Evolutionary conservation across 371 early-diverging fungal species (phyloP).

Genomic region (Polyrhizophydium stewartii): DNA sequence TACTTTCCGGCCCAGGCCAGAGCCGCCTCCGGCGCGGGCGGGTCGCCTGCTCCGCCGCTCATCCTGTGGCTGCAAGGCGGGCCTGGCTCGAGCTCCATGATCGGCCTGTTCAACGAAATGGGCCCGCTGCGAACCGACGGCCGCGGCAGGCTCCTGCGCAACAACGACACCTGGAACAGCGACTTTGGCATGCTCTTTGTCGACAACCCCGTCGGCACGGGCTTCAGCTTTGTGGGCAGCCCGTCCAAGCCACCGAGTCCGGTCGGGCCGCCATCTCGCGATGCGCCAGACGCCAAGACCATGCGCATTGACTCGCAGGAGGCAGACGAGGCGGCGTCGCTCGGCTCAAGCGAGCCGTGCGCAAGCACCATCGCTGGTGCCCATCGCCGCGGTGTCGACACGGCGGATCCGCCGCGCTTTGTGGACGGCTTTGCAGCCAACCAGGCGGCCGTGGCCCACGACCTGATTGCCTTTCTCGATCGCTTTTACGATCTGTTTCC

Average conservation of each 20-base stretch:
- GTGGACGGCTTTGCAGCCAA: conserved; percentile 43
- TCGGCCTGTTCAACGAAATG: conserved; percentile 57
- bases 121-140: conserved; percentile 35
- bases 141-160: conserved; percentile 16
- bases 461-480: conserved; percentile 45
- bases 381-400: neutral
- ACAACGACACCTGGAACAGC: conserved; percentile 40
- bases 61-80: conserved; percentile 62
- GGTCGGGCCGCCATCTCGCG: neutral
- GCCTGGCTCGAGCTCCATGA: conserved; percentile 59
- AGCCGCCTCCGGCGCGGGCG: neutral
- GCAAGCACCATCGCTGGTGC: neutral
- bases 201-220: conserved; percentile 68
- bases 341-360: neutral
- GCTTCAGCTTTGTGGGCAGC: conserved; percentile 32
- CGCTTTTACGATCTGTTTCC: conserved; percentile 49
- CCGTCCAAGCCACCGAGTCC: too few species aligned
- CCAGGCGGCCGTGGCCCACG: conserved; percentile 42
- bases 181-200: conserved; percentile 55
- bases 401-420: conserved; percentile 19
- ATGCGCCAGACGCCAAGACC: neutral
- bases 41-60: conserved; percentile 49
- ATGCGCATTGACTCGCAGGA: neutral
- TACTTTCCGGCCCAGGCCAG: conserved; percentile 59
- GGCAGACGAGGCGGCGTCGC: neutral